Evolutionary conservation across 139 green algal species (phyloP), one percentile per base, ranked within the genome.

Genomic region (Picochlorum sp.): DNA sequence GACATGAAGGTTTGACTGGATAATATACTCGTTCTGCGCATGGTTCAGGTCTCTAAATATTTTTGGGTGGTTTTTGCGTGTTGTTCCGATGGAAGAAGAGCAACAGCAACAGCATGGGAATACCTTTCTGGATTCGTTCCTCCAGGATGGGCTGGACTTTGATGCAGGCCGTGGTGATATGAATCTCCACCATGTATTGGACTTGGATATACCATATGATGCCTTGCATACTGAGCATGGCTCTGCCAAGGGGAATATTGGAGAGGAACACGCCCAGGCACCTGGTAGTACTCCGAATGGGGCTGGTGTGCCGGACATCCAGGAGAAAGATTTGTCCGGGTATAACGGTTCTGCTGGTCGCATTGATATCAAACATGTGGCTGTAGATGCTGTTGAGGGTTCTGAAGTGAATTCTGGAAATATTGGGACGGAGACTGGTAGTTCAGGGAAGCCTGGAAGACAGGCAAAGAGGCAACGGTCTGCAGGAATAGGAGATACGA

Each of bases 391-490:
- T 26, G 16, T 26, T 21, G 47, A 54, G 18, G 18, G 18, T 20
- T 54, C 47, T 54, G 47, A 54, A 10, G 47, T 26, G 0, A 54
- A 54, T 54, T 54, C 47, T 54, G 47, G 47, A 21, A 54, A 20
- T 26, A 6, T 54, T 10, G 60, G 63, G 21, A 52, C 66, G 1
- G 68, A 75, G 34, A 70, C 62, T 45, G 69, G 69, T n/a, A 71
- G 62, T 52, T 71, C 69, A 21, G 69, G 69, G 13, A 55, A 45
- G 5, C 69, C 62, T 7, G 62, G 30, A 38, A 62, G 56, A 24
- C 4, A 1, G 31, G 23, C 9, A 18, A 9, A 20, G 26, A 18
- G 68, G 13, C 9, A 16, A 11, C 34, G 34, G 34, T 41, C 34
- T 0, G 8, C 6, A 41, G 34, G 24, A 7, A 28, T 49, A 31